phyloP scores from a whole-genome alignment of 345 rosid genomes.

The Euclidium syriacum region DNA sequence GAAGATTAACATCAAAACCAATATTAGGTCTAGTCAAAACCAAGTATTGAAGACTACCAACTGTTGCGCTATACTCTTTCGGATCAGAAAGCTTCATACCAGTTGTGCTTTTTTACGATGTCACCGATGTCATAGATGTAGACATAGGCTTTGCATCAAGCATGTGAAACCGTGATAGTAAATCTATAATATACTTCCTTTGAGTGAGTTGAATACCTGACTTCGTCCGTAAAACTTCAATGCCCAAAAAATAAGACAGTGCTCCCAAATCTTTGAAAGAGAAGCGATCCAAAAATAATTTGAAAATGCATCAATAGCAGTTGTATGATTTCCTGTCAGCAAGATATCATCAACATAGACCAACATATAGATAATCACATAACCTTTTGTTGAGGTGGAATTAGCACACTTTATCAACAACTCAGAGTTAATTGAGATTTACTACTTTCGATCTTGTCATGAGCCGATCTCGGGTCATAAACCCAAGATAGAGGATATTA shows the following conservation, averaged over 20 bases:
- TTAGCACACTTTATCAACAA: no score
- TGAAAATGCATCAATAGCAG: not conserved
- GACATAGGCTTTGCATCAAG: not conserved
- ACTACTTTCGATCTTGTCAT: no score
- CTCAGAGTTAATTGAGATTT: no score
- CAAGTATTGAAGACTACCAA: conserved; percentile 1
- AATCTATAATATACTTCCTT: not conserved
- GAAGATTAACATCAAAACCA: not conserved
- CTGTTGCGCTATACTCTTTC: not conserved
- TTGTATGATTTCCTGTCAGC: not conserved
- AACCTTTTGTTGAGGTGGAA: no score
- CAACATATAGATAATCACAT: not conserved
- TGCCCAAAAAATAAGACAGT: not conserved
- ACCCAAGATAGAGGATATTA: no score
- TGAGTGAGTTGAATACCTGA: not conserved
- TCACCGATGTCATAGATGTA: not conserved
- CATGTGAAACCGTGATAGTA: not conserved
- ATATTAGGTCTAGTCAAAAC: not conserved
- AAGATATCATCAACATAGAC: conserved; percentile 12
- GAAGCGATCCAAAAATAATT: not conserved
- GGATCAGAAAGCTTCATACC: not conserved
- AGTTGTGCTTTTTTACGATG: not conserved
- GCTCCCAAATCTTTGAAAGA: not conserved
- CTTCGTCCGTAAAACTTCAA: not conserved
- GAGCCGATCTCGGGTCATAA: no score